Evolutionary conservation across 257 asterid genomes (phyloP).

Genomic region (Cruciata laevipes): DNA sequence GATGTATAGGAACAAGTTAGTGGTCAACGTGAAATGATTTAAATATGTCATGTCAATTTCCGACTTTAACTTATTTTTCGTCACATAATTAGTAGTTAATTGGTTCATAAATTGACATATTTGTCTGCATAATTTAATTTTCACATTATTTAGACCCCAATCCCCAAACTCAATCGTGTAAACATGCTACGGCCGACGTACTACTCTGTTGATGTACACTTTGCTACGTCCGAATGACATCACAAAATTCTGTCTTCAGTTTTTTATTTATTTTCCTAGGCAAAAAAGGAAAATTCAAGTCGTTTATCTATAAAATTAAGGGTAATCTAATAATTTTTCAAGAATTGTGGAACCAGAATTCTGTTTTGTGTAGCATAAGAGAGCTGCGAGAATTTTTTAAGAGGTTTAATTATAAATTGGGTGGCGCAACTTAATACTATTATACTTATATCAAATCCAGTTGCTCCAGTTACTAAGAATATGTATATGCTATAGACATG

Average conservation of each 20-base stretch:
- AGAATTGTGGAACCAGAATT: neutral
- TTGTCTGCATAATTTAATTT: neutral
- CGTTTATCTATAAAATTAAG: neutral
- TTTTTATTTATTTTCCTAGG: neutral
- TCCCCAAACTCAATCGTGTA: neutral
- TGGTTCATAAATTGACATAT: neutral
- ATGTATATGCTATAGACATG: no score
- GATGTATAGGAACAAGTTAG: neutral
- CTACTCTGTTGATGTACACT: neutral
- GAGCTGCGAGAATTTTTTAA: neutral
- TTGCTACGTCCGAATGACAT: neutral
- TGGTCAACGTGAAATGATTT: constrained; percentile 1
- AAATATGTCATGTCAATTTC: neutral
- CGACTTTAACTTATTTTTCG: neutral
- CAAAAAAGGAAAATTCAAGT: neutral
- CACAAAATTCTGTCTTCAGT: neutral
- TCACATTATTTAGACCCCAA: neutral
- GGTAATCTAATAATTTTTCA: neutral
- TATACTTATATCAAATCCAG: no score
- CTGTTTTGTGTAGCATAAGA: neutral
- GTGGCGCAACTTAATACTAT: no score
- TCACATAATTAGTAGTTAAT: neutral
- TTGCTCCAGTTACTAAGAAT: no score
- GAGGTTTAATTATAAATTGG: no score
- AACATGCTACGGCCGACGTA: neutral